These are phyloP conservation scores for Diaporthe sp. DNA, from an alignment of 2,329 filamentous ascomycete genomes.

Conservation along the genomic window DNA sequence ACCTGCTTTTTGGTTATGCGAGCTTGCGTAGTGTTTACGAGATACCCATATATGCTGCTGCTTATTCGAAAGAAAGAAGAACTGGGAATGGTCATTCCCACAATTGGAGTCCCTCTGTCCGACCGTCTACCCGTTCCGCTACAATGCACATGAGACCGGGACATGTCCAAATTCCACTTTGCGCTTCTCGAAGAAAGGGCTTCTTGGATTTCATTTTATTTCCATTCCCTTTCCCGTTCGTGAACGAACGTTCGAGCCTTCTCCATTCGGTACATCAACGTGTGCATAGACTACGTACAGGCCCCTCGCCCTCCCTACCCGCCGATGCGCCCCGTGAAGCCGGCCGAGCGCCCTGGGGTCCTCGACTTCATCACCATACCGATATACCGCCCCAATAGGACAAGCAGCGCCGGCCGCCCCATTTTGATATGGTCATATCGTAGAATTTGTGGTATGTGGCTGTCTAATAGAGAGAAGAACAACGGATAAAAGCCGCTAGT, in stretches of 20 bases:
- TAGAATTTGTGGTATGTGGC: neutral
- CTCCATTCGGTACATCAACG: neutral
- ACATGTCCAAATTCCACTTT: neutral
- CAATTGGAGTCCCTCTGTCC: neutral
- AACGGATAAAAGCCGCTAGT: neutral
- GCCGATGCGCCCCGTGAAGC: neutral
- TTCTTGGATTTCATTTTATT: neutral
- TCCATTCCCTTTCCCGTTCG: neutral
- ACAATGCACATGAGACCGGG: neutral
- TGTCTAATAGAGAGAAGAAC: neutral
- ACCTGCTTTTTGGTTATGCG: neutral
- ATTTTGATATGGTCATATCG: neutral
- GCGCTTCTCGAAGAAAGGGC: neutral
- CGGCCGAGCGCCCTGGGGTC: neutral
- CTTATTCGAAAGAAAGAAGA: neutral
- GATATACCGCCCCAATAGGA: neutral
- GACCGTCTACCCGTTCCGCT: neutral
- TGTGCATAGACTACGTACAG: neutral
- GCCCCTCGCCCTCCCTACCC: neutral
- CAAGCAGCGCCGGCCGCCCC: neutral
- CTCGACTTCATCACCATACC: neutral
- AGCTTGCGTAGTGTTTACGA: constrained; percentile 26
- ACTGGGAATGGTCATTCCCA: neutral
- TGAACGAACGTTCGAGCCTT: neutral
- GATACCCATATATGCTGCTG: constrained; percentile 29